These are phyloP conservation scores for Ceratobasidium sp. DNA, from an alignment of 1,284 basidiomycete species.

Conservation along the genomic window DNA sequence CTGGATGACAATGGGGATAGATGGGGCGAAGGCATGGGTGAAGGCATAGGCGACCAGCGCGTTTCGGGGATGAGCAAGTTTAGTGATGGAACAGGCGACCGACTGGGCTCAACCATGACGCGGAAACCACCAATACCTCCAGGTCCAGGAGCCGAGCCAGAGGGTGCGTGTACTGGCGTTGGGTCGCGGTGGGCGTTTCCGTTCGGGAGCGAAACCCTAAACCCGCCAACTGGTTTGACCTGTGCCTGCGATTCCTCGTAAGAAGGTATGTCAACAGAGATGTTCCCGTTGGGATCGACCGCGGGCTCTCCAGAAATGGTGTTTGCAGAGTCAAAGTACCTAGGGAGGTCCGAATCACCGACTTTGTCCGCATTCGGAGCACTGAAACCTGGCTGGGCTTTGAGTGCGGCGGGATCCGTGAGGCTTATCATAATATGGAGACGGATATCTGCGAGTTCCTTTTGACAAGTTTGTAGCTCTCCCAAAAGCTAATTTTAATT, in stretches of 20 bases:
- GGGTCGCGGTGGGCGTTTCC: not conserved
- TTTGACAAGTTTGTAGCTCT: conserved; percentile 1
- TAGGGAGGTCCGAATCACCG: conserved; percentile 29
- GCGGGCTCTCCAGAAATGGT: not conserved
- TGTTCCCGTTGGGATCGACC: not conserved
- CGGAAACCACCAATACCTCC: conserved; percentile 30
- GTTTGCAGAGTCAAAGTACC: not conserved
- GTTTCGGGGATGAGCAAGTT: not conserved
- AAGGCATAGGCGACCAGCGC: not conserved
- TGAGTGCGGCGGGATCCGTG: conserved; percentile 18
- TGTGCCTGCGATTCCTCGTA: conserved; percentile 27
- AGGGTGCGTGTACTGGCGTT: conserved; percentile 8
- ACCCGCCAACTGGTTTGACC: conserved; percentile 11
- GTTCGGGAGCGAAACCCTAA: conserved; percentile 8
- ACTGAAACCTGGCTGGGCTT: conserved; percentile 2
- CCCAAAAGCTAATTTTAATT: not conserved
- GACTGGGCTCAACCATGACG: not conserved
- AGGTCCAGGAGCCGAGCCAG: conserved; percentile 11
- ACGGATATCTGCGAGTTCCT: conserved; percentile 26
- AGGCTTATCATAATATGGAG: conserved; percentile 25
- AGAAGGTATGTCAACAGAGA: conserved; percentile 17
- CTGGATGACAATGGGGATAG: not conserved
- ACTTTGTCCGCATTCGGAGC: conserved; percentile 21
- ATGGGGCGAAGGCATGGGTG: too few species aligned
- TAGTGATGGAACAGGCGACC: not conserved